These are phyloP conservation scores for Ophiocytium majus DNA, from an alignment of 352 stramenopile genomes.

Conservation along the genomic window DNA sequence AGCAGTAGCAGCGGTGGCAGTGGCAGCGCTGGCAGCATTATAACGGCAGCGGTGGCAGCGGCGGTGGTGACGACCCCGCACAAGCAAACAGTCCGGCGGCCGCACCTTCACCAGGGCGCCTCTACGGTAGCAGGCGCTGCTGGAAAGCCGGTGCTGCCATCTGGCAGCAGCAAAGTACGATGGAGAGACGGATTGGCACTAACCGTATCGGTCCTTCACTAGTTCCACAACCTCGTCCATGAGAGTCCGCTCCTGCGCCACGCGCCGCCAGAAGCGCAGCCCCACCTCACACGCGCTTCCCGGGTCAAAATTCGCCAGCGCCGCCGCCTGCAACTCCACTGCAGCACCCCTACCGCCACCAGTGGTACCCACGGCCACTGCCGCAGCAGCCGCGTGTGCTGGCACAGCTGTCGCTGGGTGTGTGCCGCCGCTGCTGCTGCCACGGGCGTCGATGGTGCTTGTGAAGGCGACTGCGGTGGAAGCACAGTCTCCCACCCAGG, in stretches of 20 bases:
- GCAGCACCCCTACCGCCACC: not conserved
- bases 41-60: not conserved
- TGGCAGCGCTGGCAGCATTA: not conserved
- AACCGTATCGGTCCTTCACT: not conserved
- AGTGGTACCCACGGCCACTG: too few species aligned
- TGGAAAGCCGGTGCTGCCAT: not conserved
- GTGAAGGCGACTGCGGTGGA: too few species aligned
- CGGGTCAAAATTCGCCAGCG: not conserved
- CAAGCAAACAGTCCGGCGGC: not conserved
- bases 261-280: conserved; percentile 4
- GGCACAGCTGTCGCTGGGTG: not conserved
- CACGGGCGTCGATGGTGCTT: too few species aligned
- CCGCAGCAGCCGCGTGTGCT: too few species aligned
- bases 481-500: too few species aligned
- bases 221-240: not conserved
- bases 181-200: not conserved
- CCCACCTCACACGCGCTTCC: not conserved
- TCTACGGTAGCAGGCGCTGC: not conserved
- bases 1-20: not conserved
- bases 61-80: not conserved
- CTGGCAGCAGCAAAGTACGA: not conserved
- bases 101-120: not conserved
- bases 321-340: not conserved
- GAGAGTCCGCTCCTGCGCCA: not conserved
- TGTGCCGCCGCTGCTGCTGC: not conserved